Evolutionary conservation across 2,329 filamentous ascomycete genomes (phyloP), one percentile per base, ranked within the genome.

Genomic region (Fusarium chlamydosporum): DNA sequence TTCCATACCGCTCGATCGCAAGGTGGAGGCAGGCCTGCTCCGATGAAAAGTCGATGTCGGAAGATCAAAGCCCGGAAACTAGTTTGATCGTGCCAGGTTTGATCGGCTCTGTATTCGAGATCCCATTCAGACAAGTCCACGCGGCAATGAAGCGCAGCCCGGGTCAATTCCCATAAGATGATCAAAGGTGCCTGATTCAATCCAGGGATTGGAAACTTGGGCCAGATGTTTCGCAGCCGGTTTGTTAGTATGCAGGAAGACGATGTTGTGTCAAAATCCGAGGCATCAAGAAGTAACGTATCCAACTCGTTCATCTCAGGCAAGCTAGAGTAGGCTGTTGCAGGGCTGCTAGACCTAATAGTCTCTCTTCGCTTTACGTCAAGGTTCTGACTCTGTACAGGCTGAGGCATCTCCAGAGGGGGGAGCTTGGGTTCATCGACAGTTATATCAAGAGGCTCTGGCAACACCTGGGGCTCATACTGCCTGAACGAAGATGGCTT

Each of bases 141-240:
- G 0, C 73, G 74, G 59, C 85, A 87, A 40, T 84, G 78, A 0
- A 82, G 68, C 0, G 83, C 82, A 18, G 84, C 80, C 12, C 86
- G 80, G 1, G 82, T 80, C 0, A 86, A 72, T 58, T 88, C 86
- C 86, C 86, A 88, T 6, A 81, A 70, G 7, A 88, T 77, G 3
- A 81, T 79, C 4, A 88, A 76, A 0, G 86, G 84, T 0, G 83
- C 85, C 1, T 77, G 52, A 4, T 79, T 77, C 6, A 86, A 75
- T 53, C 78, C 79, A 0, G 62, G 51, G 15, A 65, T 61, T 0
- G 83, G 82, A 9, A 83, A 79, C n/a, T 70, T 75, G 1, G 82
- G 81, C 77, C 82, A 84, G 4, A 82, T 75, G 11, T 74, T 60
- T 6, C 70, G 53, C 6, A 83, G 65, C 1, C 78, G 76, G 4